A percentile compares a stretch with the other conserved stretches of the same genome.
phyloP scores from a whole-genome alignment of 805 yeast species.

The Metschnikowia lunata region DNA sequence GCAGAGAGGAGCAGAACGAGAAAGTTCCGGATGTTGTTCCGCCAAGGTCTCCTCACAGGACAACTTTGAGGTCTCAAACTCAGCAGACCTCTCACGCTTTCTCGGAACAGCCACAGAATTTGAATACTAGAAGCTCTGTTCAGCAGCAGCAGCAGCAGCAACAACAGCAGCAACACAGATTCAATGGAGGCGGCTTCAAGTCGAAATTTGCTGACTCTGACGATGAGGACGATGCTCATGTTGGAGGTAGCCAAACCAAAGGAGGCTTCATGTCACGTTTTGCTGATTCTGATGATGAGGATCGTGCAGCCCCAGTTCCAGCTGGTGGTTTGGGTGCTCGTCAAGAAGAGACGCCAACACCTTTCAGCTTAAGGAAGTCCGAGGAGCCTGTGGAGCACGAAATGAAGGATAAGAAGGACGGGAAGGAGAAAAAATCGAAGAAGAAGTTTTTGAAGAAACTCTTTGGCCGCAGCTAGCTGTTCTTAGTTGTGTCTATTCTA shows the following conservation, averaged over 20 bases:
- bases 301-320: neutral
- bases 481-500: no score
- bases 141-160: neutral
- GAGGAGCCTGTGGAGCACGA: constrained; percentile 8
- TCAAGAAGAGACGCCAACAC: no score
- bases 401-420: constrained; percentile 5
- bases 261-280: constrained; percentile 25
- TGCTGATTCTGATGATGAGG: constrained; percentile 29
- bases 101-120: neutral
- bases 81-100: neutral
- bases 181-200: constrained; percentile 26
- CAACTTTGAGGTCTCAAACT: constrained; percentile 8
- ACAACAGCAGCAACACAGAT: neutral
- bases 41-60: constrained; percentile 4
- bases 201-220: constrained; percentile 65
- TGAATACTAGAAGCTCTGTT: neutral
- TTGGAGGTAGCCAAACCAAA: constrained; percentile 6
- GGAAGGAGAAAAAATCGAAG: constrained; percentile 22
- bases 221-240: constrained; percentile 38
- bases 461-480: constrained; percentile 27
- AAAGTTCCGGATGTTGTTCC: constrained; percentile 1
- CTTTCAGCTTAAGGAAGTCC: constrained; percentile 10
- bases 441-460: constrained; percentile 39
- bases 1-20: constrained; percentile 30
- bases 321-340: neutral